These are phyloP conservation scores for Cystofilobasidium capitatum DNA, from an alignment of 768 basidiomycete species.

Conservation along the genomic window DNA sequence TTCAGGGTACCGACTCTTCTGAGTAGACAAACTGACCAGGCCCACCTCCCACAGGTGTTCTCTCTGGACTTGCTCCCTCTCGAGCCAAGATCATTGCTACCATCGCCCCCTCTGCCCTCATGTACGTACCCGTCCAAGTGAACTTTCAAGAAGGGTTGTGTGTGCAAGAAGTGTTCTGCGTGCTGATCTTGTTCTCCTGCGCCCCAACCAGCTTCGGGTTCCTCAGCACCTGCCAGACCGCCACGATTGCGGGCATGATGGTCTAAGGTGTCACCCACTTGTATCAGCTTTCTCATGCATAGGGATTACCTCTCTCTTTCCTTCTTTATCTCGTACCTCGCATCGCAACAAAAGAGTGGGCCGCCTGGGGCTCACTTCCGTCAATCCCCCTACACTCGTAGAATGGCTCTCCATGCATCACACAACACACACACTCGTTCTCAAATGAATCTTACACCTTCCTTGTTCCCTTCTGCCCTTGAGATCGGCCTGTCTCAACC, in stretches of 20 bases:
- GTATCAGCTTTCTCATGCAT: neutral
- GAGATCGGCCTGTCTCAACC: no score
- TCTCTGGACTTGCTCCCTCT: conserved; percentile 59
- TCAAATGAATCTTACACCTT: no score
- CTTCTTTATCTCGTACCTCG: neutral
- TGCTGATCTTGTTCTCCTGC: no score
- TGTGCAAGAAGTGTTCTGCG: no score
- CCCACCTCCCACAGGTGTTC: no score
- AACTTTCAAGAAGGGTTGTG: neutral
- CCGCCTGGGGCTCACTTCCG: no score
- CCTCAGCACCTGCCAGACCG: conserved; percentile 37
- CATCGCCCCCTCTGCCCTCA: conserved; percentile 52
- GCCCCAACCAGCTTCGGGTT: conserved; percentile 60
- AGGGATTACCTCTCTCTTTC: neutral
- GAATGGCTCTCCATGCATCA: no score
- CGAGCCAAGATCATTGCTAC: conserved; percentile 61
- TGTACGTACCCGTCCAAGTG: neutral
- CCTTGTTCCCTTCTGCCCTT: no score
- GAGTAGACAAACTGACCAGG: no score
- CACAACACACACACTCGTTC: no score
- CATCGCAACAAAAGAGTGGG: neutral
- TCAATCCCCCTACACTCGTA: no score
- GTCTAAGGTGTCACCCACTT: neutral
- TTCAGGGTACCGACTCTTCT: no score
- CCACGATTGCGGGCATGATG: conserved; percentile 1